These are phyloP conservation scores for Phytophthora hibernalis DNA, from an alignment of 352 stramenopile genomes.

Conservation along the genomic window DNA sequence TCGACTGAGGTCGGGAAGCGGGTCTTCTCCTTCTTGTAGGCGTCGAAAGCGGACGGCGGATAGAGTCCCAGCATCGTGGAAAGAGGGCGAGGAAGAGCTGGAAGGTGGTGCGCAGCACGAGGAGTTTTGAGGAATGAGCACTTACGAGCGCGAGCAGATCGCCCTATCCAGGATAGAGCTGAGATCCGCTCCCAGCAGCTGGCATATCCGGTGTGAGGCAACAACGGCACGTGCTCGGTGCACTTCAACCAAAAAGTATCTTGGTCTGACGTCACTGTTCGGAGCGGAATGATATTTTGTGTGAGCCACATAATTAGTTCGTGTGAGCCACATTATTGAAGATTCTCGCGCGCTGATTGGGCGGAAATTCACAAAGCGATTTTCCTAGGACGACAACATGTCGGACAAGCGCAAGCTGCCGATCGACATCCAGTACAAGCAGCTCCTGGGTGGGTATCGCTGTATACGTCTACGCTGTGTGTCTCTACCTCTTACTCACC, in stretches of 20 bases:
- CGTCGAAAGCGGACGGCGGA: conserved; percentile 60
- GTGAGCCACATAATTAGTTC: background rate
- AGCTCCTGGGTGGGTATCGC: conserved; percentile 65
- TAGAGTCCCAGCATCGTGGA: conserved; percentile 70
- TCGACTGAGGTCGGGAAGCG: conserved; percentile 54
- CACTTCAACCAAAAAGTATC: conserved; percentile 33
- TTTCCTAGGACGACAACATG: conserved; percentile 38
- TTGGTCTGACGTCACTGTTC: conserved; percentile 7
- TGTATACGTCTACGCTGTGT: background rate
- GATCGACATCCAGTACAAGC: conserved; percentile 85
- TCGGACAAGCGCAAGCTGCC: conserved; percentile 65
- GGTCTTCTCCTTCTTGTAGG: conserved; percentile 71
- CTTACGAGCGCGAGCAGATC: background rate
- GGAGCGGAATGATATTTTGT: background rate
- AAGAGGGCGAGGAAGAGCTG: conserved; percentile 5
- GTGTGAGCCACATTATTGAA: background rate
- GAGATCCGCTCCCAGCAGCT: conserved; percentile 16
- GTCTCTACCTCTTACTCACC: conserved; percentile 3
- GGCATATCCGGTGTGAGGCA: background rate
- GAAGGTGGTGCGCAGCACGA: conserved; percentile 24
- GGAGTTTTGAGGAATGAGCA: conserved; percentile 51
- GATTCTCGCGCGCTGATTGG: conserved; percentile 7
- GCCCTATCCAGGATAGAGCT: background rate
- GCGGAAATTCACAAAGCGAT: conserved; percentile 11
- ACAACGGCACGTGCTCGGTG: conserved; percentile 14